Conservation (phyloP, 768 basidiomycete species). For the Boletus rubescentipes region DNA sequence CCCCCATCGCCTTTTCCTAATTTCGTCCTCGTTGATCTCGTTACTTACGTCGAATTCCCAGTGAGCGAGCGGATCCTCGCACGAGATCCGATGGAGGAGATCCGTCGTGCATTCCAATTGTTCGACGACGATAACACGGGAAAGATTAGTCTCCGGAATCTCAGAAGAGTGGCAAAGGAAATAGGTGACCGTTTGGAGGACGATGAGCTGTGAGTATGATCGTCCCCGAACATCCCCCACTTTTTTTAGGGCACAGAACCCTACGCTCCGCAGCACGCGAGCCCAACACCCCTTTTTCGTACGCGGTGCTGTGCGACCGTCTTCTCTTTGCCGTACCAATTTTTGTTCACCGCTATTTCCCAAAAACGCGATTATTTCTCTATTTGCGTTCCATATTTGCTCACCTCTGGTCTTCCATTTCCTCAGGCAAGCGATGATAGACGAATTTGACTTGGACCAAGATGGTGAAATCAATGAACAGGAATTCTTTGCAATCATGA, state of each 20-base stretch:
- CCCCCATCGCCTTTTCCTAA: not conserved
- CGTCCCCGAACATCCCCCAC: conserved; percentile 4
- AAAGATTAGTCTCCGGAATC: conserved; percentile 87
- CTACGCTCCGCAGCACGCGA: conserved; percentile 24
- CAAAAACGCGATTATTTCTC: conserved; percentile 12
- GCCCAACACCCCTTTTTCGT: conserved; percentile 31
- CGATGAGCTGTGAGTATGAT: conserved; percentile 82
- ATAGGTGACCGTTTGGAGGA: conserved; percentile 94
- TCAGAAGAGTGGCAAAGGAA: conserved; percentile 93
- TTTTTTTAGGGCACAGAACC: conserved; percentile 16
- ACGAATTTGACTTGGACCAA: conserved; percentile 98
- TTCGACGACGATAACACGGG: conserved; percentile 97
- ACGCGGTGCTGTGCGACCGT: conserved; percentile 19
- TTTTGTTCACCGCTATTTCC: conserved; percentile 29
- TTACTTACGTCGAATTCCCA: conserved; percentile 36
- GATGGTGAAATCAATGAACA: conserved; percentile 97
- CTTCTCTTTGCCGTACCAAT: conserved; percentile 15
- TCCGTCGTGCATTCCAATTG: conserved; percentile 91
- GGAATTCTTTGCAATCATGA: conserved; percentile 98
- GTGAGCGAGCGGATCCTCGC: conserved; percentile 94
- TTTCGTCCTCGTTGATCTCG: not conserved
- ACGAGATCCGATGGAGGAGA: conserved; percentile 95
- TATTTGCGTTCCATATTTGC: conserved; percentile 27
- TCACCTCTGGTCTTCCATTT: conserved; percentile 31
- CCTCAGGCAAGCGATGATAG: conserved; percentile 97